These are phyloP conservation scores for Blastocystis sp. DNA, from an alignment of 352 stramenopile species.

Conservation along the genomic window DNA sequence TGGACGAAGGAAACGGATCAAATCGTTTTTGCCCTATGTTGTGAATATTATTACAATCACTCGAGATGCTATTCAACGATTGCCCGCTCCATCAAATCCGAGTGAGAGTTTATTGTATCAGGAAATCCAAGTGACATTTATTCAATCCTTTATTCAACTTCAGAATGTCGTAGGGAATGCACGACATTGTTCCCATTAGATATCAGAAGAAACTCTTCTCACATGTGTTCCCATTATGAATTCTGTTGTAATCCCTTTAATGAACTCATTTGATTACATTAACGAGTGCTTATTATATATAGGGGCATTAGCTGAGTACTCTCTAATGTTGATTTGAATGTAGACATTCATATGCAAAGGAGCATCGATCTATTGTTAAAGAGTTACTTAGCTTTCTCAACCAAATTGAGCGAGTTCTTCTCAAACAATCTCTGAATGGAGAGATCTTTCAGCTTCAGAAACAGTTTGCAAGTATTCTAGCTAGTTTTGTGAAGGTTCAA, in stretches of 20 bases:
- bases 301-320: neutral
- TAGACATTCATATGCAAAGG: conserved; percentile 32
- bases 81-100: neutral
- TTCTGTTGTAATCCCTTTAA: neutral
- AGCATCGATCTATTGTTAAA: conserved; percentile 12
- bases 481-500: neutral
- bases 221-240: neutral
- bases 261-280: neutral
- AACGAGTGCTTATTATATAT: conserved; percentile 5
- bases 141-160: neutral
- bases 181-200: neutral
- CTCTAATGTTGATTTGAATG: neutral
- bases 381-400: neutral
- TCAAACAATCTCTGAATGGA: neutral
- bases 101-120: neutral
- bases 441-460: neutral
- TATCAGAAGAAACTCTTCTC: conserved; percentile 26
- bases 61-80: neutral
- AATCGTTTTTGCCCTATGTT: neutral
- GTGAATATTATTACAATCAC: neutral
- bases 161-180: neutral
- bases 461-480: neutral
- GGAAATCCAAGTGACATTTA: conserved; percentile 7
- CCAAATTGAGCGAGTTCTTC: neutral
- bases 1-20: neutral